Base-by-base conservation (phyloP, 2,329 filamentous ascomycete genomes). In the Ceratocystis lukuohia region DNA sequence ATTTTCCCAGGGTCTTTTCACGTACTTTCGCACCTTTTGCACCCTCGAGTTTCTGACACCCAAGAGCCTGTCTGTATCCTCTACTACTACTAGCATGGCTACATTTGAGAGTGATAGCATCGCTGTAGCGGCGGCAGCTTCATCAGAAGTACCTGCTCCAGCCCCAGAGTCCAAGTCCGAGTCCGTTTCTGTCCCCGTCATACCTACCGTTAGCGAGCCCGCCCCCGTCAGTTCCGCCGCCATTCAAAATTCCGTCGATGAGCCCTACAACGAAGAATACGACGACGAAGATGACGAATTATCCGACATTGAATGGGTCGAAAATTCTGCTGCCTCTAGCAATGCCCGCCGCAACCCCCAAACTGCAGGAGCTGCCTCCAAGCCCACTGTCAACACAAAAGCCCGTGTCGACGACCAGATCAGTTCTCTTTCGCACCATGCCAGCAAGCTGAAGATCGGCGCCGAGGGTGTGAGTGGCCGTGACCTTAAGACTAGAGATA, bases 331-430 rank as follows among this genome's bases (percentile, higher is more conserved):
- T 8, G 15, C 30, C 41, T 45, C 65, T 3, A 62, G 45, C 48
- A 59, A 37, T 8, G 53, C 59, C 59, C 66, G 66, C 41, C 66
- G 66, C 25, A 68, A 68, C 64, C 66, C 66, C 20, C 66, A 68
- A n/a, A 64, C 67, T 15, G 67, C 64, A 6, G 61, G 61, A 30
- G 48, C 64, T 44, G 53, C 41, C 45, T 46, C 67, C 73, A 89
- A 87, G 72, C 89, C 90, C 5, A 82, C 82, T 0, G 85, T 89
- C 59, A 96, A 96, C 75, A 92, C 89, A 0, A 82, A 84, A 69
- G 83, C 89, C 28, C 87, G 85, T 28, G 82, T 96, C 65, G 91
- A 96, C 74, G 92, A 96, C 73, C 91, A 96, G 71, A 88, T 96
- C 65, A 86, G 87, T 3, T 87, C 86, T n/a, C 81, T 97, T 46